A percentile compares a stretch with the other conserved stretches of the same genome.
phyloP scores from a whole-genome alignment of 2,329 filamentous ascomycete species.

The Diaporthe citriasiana region DNA sequence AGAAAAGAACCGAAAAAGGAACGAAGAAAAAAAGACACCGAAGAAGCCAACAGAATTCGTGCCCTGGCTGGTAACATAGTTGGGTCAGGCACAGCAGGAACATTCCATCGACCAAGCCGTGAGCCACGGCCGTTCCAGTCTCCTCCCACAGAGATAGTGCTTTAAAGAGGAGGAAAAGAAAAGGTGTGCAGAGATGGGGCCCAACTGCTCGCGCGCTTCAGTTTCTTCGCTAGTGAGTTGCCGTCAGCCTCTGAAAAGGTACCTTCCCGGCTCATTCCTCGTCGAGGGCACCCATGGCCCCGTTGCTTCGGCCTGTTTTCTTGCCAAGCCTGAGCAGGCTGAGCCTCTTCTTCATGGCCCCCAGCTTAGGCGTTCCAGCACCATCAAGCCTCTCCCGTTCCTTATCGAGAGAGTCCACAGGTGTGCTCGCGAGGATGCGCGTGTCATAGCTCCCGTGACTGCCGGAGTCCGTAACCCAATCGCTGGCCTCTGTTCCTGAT shows the following conservation, averaged over 20 bases:
- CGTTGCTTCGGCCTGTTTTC: slow-evolving; percentile 72
- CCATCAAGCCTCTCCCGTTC: slow-evolving; percentile 46
- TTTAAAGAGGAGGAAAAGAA: no score
- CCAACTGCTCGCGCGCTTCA: neutral
- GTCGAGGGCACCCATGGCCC: slow-evolving; percentile 67
- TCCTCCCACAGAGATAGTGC: neutral
- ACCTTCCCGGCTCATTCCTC: slow-evolving; percentile 61
- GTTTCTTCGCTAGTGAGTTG: neutral
- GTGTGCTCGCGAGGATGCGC: slow-evolving; percentile 29
- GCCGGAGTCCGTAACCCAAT: slow-evolving; percentile 52
- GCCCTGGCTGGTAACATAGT: neutral
- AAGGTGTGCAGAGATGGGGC: neutral
- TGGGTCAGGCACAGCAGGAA: neutral
- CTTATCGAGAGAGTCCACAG: slow-evolving; percentile 41
- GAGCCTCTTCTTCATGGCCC: slow-evolving; percentile 81
- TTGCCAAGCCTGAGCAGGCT: slow-evolving; percentile 83
- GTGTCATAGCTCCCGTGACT: slow-evolving; percentile 47
- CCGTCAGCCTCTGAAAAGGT: neutral
- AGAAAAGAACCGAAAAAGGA: neutral
- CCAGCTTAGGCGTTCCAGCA: slow-evolving; percentile 61
- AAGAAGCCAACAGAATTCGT: neutral
- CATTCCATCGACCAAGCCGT: neutral
- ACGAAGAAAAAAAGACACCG: neutral
- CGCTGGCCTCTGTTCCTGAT: slow-evolving; percentile 44
- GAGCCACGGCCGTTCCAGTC: neutral